These are phyloP conservation scores for Knoxdaviesia capensis DNA, from an alignment of 2,329 filamentous ascomycete genomes.

Conservation along the genomic window DNA sequence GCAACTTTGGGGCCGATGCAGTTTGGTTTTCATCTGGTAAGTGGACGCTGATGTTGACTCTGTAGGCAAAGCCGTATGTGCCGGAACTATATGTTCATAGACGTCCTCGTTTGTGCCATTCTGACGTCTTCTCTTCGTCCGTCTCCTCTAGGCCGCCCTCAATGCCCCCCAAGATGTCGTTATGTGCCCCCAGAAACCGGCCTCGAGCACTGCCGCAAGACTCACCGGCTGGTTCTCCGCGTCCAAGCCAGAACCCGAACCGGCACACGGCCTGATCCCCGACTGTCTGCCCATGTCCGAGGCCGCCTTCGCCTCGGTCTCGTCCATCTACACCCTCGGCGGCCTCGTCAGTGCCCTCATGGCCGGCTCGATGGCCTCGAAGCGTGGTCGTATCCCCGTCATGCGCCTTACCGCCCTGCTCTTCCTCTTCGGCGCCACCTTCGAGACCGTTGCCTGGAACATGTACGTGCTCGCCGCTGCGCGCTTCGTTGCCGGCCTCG, in stretches of 20 bases:
- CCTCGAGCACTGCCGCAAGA: constrained; percentile 13
- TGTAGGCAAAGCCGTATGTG: background rate
- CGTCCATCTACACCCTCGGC: constrained; percentile 79
- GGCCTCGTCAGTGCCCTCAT: constrained; percentile 67
- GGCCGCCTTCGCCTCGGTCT: constrained; percentile 64
- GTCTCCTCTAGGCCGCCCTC: constrained; percentile 51
- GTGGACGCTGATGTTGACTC: constrained; percentile 6
- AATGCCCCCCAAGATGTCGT: constrained; percentile 91
- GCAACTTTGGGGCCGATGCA: constrained; percentile 76
- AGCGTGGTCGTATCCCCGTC: constrained; percentile 51
- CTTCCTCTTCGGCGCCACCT: constrained; percentile 53
- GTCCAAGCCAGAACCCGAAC: constrained; percentile 7
- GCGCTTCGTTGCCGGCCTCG: constrained; percentile 61
- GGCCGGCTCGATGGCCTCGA: constrained; percentile 60
- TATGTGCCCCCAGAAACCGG: constrained; percentile 46
- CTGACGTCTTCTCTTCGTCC: background rate
- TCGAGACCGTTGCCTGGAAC: constrained; percentile 52
- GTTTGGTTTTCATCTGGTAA: constrained; percentile 83
- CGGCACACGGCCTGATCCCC: constrained; percentile 21
- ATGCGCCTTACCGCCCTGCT: constrained; percentile 63
- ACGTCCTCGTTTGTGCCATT: background rate
- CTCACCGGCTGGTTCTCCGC: constrained; percentile 11
- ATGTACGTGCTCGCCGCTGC: constrained; percentile 52
- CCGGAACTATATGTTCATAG: background rate
- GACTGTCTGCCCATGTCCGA: constrained; percentile 81